Evolutionary conservation across 2,329 filamentous ascomycete species (phyloP).

Genomic region (Pseudogymnoascus sp.): DNA sequence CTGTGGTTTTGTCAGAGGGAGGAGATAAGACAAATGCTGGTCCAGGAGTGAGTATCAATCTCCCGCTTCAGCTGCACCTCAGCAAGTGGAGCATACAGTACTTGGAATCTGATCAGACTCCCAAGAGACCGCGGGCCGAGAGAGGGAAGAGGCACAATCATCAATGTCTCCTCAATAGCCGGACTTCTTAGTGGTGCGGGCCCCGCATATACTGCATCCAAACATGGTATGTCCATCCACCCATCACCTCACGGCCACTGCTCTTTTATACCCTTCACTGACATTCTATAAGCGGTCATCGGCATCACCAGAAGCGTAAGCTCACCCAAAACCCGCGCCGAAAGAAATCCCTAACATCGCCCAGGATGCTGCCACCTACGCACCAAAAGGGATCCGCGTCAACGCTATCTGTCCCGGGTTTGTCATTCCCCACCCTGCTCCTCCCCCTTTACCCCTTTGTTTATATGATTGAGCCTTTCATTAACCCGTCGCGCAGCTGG

Average conservation of each 20-base stretch:
- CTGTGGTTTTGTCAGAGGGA: slow-evolving; percentile 50
- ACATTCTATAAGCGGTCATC: slow-evolving; percentile 29
- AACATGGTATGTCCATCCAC: slow-evolving; percentile 34
- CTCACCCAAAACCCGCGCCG: not conserved
- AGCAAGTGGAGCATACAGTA: not conserved
- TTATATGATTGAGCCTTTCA: too few species aligned
- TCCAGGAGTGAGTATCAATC: slow-evolving; percentile 34
- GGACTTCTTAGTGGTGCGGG: slow-evolving; percentile 34
- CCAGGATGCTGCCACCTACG: slow-evolving; percentile 44
- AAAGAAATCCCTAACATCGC: not conserved
- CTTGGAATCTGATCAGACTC: not conserved
- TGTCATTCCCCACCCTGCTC: slow-evolving; percentile 13
- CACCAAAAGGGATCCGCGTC: slow-evolving; percentile 43
- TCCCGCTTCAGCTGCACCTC: not conserved
- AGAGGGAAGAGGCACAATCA: slow-evolving; percentile 41
- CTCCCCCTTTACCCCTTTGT: not conserved
- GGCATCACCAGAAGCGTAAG: slow-evolving; percentile 40
- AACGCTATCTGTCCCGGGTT: slow-evolving; percentile 51
- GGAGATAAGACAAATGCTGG: slow-evolving; percentile 42
- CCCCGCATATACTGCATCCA: slow-evolving; percentile 39
- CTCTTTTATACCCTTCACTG: not conserved
- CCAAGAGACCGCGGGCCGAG: slow-evolving; percentile 30
- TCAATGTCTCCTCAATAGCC: slow-evolving; percentile 47
- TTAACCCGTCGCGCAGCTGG: slow-evolving; percentile 21
- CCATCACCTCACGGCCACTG: not conserved